Percentiles rank a stretch among this genome's conserved stretches.
These are phyloP conservation scores for Mucor racemosus DNA, from an alignment of 371 early-diverging fungal genomes.

Conservation along the genomic window DNA sequence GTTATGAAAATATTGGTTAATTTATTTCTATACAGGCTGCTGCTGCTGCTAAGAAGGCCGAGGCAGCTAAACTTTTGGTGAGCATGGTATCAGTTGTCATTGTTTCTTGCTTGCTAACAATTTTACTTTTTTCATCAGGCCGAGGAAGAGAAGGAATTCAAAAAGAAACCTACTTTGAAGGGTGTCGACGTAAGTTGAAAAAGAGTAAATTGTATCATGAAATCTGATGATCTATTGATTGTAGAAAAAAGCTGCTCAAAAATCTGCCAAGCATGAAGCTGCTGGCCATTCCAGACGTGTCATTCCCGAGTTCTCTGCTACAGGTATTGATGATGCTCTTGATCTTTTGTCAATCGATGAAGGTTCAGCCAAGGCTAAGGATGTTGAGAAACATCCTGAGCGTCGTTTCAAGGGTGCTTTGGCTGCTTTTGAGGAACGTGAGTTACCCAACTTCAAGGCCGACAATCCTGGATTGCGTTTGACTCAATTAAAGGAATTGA, in stretches of 20 bases:
- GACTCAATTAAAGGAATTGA: slow-evolving; percentile 74
- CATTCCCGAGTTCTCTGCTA: slow-evolving; percentile 72
- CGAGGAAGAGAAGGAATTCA: slow-evolving; percentile 49
- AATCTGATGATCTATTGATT: background rate
- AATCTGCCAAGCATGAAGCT: slow-evolving; percentile 54
- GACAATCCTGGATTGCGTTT: slow-evolving; percentile 79
- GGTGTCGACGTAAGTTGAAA: slow-evolving; percentile 32
- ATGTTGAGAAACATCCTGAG: slow-evolving; percentile 84
- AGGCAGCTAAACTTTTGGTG: slow-evolving; percentile 41
- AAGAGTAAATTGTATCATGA: background rate
- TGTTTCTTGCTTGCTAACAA: background rate
- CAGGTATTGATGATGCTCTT: slow-evolving; percentile 82
- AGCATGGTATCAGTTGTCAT: background rate
- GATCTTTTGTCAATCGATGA: slow-evolving; percentile 61
- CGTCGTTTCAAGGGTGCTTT: slow-evolving; percentile 84
- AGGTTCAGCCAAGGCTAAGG: slow-evolving; percentile 45
- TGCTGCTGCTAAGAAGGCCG: slow-evolving; percentile 44
- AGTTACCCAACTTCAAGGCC: slow-evolving; percentile 60
- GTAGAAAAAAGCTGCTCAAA: slow-evolving; percentile 58
- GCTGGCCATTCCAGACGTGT: slow-evolving; percentile 48
- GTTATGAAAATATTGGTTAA: too few relatives aligned
- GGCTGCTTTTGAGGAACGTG: slow-evolving; percentile 71
- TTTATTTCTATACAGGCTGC: slow-evolving; percentile 34
- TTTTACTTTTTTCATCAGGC: slow-evolving; percentile 32
- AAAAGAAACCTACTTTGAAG: slow-evolving; percentile 38